Percentiles rank a stretch among this genome's conserved stretches.
Evolutionary conservation across 106 monocot species (phyloP).

Genomic region (Alisma plantagoaquatica): DNA sequence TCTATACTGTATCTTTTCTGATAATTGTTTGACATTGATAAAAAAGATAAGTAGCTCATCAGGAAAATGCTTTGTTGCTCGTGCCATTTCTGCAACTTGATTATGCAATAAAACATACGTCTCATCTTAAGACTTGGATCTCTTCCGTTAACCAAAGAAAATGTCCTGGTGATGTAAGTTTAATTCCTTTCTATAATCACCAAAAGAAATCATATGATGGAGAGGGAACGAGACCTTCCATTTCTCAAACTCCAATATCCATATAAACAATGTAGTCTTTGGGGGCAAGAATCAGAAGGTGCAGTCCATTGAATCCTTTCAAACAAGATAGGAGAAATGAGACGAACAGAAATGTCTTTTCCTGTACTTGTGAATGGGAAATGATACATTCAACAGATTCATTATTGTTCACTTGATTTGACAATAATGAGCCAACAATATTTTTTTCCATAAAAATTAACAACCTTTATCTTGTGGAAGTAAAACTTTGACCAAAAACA

Average conservation of each 20-base stretch:
- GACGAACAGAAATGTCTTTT: conserved; percentile 60
- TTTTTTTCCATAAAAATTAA: conserved; percentile 73
- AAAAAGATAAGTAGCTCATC: conserved; percentile 65
- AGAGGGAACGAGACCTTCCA: conserved; percentile 57
- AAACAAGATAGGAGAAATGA: conserved; percentile 58
- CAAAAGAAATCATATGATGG: conserved; percentile 28
- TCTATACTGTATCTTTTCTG: conserved; percentile 23
- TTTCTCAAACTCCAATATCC: conserved; percentile 61
- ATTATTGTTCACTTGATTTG: conserved; percentile 18
- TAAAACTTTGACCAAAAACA: conserved; percentile 43
- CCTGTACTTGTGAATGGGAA: conserved; percentile 69
- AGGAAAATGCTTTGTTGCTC: conserved; percentile 44
- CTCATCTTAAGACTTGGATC: conserved; percentile 31
- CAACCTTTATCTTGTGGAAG: conserved; percentile 57
- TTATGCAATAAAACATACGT: conserved; percentile 34
- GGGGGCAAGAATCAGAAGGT: conserved; percentile 65
- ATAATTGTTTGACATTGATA: conserved; percentile 24
- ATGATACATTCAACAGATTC: conserved; percentile 66
- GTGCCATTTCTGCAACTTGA: conserved; percentile 59
- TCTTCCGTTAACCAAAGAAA: not conserved
- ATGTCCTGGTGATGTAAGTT: conserved; percentile 6
- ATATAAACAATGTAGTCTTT: conserved; percentile 45
- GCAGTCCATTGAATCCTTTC: conserved; percentile 34
- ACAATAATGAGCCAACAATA: conserved; percentile 36
- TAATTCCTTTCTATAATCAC: conserved; percentile 18